Percentiles rank a stretch among this genome's conserved stretches.
These are phyloP conservation scores for Globisporangium parvum DNA, from an alignment of 352 stramenopile species.

Conservation along the genomic window DNA sequence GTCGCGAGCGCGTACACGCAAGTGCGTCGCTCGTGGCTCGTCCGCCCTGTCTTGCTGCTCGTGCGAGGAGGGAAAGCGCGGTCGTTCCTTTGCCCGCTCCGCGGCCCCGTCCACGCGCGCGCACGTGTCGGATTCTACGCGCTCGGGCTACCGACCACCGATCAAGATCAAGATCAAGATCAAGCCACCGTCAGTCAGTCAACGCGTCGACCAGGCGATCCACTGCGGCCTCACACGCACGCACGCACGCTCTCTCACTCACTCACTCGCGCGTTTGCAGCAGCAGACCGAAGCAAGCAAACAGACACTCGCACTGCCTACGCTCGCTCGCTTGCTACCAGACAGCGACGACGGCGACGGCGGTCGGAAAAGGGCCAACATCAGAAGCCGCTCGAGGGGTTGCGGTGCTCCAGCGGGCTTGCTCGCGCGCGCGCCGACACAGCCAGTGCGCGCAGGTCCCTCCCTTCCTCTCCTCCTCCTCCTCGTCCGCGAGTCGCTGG, in stretches of 20 bases:
- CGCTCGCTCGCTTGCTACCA: not conserved
- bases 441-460: not conserved
- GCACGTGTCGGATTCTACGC: not conserved
- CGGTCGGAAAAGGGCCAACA: not conserved
- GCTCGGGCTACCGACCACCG: not conserved
- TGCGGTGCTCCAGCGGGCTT: not conserved
- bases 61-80: too few species aligned
- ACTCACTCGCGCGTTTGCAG: too few species aligned
- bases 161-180: not conserved
- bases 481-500: not conserved
- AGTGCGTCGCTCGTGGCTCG: too few species aligned
- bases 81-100: not conserved
- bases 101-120: not conserved
- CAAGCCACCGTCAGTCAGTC: too few species aligned
- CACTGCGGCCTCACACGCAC: too few species aligned
- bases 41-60: too few species aligned
- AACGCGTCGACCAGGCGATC: too few species aligned
- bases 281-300: too few species aligned
- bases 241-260: too few species aligned
- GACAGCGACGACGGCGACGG: not conserved
- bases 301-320: too few species aligned
- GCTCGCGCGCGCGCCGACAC: not conserved
- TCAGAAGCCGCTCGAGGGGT: not conserved
- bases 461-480: not conserved
- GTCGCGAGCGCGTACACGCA: too few species aligned